Conservation (phyloP, 768 basidiomycete genomes). For the Crucibulum laeve region DNA sequence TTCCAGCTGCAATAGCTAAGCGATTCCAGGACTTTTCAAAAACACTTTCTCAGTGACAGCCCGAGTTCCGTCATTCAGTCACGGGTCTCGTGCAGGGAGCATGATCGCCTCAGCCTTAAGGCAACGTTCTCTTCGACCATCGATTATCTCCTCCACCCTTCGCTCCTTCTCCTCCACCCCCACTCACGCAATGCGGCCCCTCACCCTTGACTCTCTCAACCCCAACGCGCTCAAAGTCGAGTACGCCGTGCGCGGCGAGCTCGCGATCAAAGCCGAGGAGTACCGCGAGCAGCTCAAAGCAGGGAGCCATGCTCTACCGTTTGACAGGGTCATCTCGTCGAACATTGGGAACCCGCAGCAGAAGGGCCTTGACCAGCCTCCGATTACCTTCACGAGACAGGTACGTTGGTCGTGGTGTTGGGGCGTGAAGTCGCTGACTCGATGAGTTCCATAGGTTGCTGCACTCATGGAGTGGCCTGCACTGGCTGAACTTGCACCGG, state of each 20-base stretch:
- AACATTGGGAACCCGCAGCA: conserved; percentile 99
- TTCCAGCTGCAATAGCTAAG: too few relatives aligned
- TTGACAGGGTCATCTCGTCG: conserved; percentile 84
- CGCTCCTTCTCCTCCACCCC: conserved; percentile 11
- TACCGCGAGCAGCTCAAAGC: conserved; percentile 69
- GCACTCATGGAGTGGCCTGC: conserved; percentile 91
- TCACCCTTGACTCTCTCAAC: conserved; percentile 75
- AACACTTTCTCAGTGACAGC: too few relatives aligned
- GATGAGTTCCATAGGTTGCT: conserved; percentile 55
- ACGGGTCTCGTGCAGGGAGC: too few relatives aligned
- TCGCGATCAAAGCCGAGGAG: conserved; percentile 90
- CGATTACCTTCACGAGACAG: conserved; percentile 91
- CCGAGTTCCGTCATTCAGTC: too few relatives aligned
- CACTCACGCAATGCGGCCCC: conserved; percentile 43
- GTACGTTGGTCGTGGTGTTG: conserved; percentile 33
- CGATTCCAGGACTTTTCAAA: too few relatives aligned
- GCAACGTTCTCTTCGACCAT: too few relatives aligned
- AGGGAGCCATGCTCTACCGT: conserved; percentile 62
- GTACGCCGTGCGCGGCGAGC: conserved; percentile 96
- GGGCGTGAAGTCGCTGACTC: background rate
- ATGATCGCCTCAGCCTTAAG: too few relatives aligned
- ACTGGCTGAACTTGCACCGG: conserved; percentile 69
- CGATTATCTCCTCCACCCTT: conserved; percentile 4
- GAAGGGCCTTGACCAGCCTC: conserved; percentile 87
- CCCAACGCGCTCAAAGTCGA: conserved; percentile 82